A percentile compares a stretch with the other conserved stretches of the same genome.
Conservation (phyloP, 768 basidiomycete genomes). For the Leccinum imitatum region DNA sequence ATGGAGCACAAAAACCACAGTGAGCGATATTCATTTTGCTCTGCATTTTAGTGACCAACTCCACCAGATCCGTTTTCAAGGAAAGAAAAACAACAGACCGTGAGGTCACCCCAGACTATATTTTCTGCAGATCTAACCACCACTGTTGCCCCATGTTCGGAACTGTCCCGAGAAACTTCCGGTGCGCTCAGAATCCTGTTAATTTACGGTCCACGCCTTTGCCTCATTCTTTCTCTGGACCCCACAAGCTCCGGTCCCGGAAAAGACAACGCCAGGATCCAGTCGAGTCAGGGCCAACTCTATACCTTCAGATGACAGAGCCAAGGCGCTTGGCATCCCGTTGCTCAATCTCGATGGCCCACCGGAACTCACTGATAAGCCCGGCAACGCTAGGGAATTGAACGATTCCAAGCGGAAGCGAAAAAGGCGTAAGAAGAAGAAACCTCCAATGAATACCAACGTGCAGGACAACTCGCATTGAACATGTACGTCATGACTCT, state of each 20-base stretch:
- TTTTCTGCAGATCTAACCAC: conserved; percentile 2
- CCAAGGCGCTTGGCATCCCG: conserved; percentile 31
- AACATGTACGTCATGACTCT: conserved; percentile 17
- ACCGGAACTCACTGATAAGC: conserved; percentile 27
- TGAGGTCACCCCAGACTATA: conserved; percentile 8
- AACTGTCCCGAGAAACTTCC: conserved; percentile 9
- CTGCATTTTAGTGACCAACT: conserved; percentile 3
- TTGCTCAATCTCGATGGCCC: conserved; percentile 59
- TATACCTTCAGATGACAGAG: conserved; percentile 12
- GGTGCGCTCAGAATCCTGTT: conserved; percentile 18
- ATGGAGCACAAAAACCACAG: conserved; percentile 9
- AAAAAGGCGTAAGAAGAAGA: conserved; percentile 54
- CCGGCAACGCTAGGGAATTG: conserved; percentile 17
- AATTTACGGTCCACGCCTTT: conserved; percentile 7
- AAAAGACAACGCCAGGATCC: conserved; percentile 1
- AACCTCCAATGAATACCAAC: conserved; percentile 32
- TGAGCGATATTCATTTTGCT: conserved; percentile 10
- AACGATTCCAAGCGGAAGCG: conserved; percentile 52
- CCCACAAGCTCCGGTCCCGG: conserved; percentile 19
- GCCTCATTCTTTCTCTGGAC: conserved; percentile 14
- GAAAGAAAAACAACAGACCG: conserved; percentile 9
- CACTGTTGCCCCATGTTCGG: background rate
- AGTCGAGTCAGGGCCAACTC: conserved; percentile 8
- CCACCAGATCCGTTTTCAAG: conserved; percentile 7
- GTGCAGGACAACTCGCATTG: conserved; percentile 18